Base-by-base conservation (phyloP, 768 basidiomycete species). In the Tricholoma sp. region DNA sequence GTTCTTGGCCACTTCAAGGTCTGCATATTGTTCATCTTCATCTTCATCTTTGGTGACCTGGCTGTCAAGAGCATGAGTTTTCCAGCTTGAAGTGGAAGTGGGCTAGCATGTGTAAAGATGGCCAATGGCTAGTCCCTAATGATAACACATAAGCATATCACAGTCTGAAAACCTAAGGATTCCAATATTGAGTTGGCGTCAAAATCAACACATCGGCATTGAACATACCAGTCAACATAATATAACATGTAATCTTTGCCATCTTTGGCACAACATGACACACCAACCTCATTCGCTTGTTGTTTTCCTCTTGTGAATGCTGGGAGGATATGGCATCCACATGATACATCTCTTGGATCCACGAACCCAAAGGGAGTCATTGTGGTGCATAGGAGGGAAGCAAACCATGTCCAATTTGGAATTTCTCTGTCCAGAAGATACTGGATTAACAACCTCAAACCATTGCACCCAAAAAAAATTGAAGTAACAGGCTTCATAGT, bases 401-500 rank as follows among this genome's bases (percentile, higher is more conserved):
- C 29, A 72, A 76, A 0, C 59, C 58, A 13, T 76, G 24, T 1
- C 65, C 57, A 31, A 66, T 68, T 1, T 74, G 66, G 1, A 60
- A 63, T 2, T 24, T 2, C 24, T 24, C 24, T 4, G 4, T 24
- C 24, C 24, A 24, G 24, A 39, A 6, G 39, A 39, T 39, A 13
- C 39, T 6, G 39, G 39, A 39, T 39, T n/a, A n/a, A 39, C 17
- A 15, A 39, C 39, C 39, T 45, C 44, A 5, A 45, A 45, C 44
- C 44, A 45, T 24, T 24, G 24, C 24, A 24, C 24, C 24, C 24
- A 24, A 1, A 24, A 24, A 24, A 24, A 24, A 24, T 45, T 9
- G 44, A 45, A 45, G 44, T 11, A 18, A 24, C 20, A 13, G 12
- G 44, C 39, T 39, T 11, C 24, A 45, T 45, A 24, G 44, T 45